A percentile compares a stretch with the other conserved stretches of the same genome.
These are phyloP conservation scores for Cryptosporidium xiaoi DNA, from an alignment of 169 alveolate species.

Conservation along the genomic window DNA sequence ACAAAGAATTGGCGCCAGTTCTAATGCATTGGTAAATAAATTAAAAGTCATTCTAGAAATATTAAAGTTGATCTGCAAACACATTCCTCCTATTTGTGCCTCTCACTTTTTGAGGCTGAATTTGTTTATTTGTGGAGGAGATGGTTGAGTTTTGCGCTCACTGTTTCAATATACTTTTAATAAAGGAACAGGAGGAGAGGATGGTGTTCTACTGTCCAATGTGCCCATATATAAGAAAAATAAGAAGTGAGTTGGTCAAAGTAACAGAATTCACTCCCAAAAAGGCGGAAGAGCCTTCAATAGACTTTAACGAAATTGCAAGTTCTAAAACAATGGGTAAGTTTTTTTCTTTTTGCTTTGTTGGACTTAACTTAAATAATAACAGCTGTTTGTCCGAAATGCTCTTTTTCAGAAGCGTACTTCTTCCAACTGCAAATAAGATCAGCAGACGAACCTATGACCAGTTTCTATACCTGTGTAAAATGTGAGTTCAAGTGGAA, in stretches of 20 bases:
- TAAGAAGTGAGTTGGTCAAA: slow-evolving; percentile 75
- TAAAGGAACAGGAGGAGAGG: slow-evolving; percentile 66
- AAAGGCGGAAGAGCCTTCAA: slow-evolving; percentile 71
- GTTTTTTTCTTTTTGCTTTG: neutral
- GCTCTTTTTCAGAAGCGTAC: slow-evolving; percentile 84
- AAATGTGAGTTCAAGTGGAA: slow-evolving; percentile 83
- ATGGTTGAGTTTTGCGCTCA: slow-evolving; percentile 81
- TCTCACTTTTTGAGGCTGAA: too few species aligned
- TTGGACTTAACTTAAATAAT: neutral
- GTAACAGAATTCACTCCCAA: slow-evolving; percentile 66
- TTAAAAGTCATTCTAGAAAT: too few species aligned
- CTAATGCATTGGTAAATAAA: neutral
- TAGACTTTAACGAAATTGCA: slow-evolving; percentile 44
- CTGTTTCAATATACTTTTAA: slow-evolving; percentile 77
- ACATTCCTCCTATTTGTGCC: too few species aligned
- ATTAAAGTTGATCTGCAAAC: too few species aligned
- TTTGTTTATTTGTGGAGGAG: neutral
- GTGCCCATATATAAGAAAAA: slow-evolving; percentile 86
- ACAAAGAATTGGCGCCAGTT: neutral
- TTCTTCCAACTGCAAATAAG: slow-evolving; percentile 87
- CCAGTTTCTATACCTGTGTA: slow-evolving; percentile 86
- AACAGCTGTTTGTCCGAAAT: slow-evolving; percentile 85
- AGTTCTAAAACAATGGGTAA: slow-evolving; percentile 67
- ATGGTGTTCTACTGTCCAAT: slow-evolving; percentile 84
- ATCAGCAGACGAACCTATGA: slow-evolving; percentile 91